Base-by-base conservation (phyloP, 306 rosid genomes). In the Glycine tomentella region DNA sequence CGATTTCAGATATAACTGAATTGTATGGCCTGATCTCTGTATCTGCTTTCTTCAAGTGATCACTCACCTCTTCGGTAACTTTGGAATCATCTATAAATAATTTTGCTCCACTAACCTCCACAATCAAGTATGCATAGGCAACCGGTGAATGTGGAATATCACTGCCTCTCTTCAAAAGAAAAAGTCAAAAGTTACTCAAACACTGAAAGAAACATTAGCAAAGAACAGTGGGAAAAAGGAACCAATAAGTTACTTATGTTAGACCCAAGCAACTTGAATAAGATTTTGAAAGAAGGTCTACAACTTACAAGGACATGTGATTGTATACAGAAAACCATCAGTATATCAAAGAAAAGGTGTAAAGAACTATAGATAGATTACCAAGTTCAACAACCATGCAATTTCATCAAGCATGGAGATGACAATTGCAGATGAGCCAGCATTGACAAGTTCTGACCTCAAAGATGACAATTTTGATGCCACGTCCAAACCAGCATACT, bases 381-480 rank as follows among this genome's bases (percentile, higher is more conserved):
- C 99, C 99, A 93, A 81, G 91, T 95, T 95, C 88, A 93, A 85
- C 76, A 95, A 73, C 99, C 99, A 95, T 25, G 99, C 99, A 77
- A 95, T 79, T 88, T 95, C 97, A 89, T 95, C 99, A 10, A 95
- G 99, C 94, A 87, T 88, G 42, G 97, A 93, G 80, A 95, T 81
- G 34, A 91, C 80, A 72, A 95, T 93, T 42, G 97, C 98, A 58
- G 99, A 88, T 75, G 99, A 87, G 82, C 90, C 97, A 81, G 92
- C 81, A 74, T 64, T 80, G 4, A 17, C 78, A 80, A 93, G 95
- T 84, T 91, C 97, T 51, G 91, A 87, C 81, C 97, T 95, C 87
- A 95, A 59, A 82, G 90, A 85, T 40, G 93, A 83, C 72, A 95
- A 78, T 77, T 95, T 95, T 12, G 99, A 85, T 4, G 89, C 85